A percentile compares a stretch with the other conserved stretches of the same genome.
Conservation (phyloP, 2,329 filamentous ascomycete species). For the Verticillium nonalfalfae region DNA sequence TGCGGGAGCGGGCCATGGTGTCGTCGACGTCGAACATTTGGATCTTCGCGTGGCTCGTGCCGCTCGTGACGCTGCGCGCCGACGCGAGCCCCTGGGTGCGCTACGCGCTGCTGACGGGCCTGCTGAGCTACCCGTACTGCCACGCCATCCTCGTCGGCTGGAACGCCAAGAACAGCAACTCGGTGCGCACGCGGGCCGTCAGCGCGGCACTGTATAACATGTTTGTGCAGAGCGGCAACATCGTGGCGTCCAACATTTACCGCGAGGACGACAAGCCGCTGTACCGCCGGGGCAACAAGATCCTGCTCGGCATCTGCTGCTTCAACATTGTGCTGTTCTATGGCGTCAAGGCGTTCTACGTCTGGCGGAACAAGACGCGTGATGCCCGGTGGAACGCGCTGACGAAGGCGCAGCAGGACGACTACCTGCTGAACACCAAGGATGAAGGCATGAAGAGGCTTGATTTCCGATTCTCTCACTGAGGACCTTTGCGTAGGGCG, state of each 20-base stretch:
- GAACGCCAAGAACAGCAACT: constrained; percentile 40
- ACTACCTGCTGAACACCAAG: constrained; percentile 40
- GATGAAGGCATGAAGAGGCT: constrained; percentile 49
- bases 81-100: constrained; percentile 32
- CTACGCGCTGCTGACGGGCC: constrained; percentile 26
- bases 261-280: constrained; percentile 47
- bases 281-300: constrained; percentile 42
- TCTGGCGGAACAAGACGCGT: constrained; percentile 38
- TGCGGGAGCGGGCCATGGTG: constrained; percentile 37
- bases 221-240: constrained; percentile 35
- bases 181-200: constrained; percentile 40
- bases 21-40: constrained; percentile 41
- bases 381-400: constrained; percentile 35
- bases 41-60: constrained; percentile 41
- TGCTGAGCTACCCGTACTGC: constrained; percentile 42
- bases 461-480: constrained; percentile 47
- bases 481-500: constrained; percentile 3
- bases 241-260: constrained; percentile 44
- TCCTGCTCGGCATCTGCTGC: constrained; percentile 38
- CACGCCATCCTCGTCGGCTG: constrained; percentile 41
- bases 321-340: constrained; percentile 41
- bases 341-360: constrained; percentile 37
- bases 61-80: constrained; percentile 30
- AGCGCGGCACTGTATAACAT: constrained; percentile 43
- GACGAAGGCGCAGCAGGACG: constrained; percentile 35